Evolutionary conservation across 2,329 filamentous ascomycete species (phyloP), one percentile per base, ranked within the genome.

Genomic region (Apiospora malaysiana): DNA sequence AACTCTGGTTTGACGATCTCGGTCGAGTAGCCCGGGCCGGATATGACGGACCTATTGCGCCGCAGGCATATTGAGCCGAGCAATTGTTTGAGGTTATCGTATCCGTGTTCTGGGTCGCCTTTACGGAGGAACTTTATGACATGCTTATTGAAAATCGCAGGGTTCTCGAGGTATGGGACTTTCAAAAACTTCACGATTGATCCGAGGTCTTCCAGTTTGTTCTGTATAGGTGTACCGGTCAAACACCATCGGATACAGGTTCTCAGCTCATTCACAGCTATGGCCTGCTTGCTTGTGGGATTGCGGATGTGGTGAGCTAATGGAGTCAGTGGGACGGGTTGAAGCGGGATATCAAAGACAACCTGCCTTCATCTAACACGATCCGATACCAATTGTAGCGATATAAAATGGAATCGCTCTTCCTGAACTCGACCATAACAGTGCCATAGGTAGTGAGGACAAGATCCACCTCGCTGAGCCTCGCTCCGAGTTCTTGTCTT

Each of bases 361-460:
- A 63, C 37, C 18, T 66, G 37, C 69, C 69, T 67, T 70, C 69
- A 23, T 70, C 69, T 8, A 70, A 23, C 2, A 70, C 63, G 16
- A 70, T 23, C 5, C 69, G 56, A 49, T 70, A 43, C 69, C 69
- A 70, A 9, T 42, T 32, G 14, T 49, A 37, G 0, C 43, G 23
- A 27, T 67, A 25, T 14, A 70, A 7, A 2, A 51, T 12, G 1
- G 51, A 59, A 8, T 46, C 27, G 12, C 59, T 6, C 51, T 45
- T 32, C 21, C 59, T 12, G 40, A 43, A 51, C 40, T 70, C 69
- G 9, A 32, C 18, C 18, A 63, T 46, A 6, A 70, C 14, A 10
- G 69, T 66, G 2, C 40, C 40, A 46, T 70, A 70, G 18, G 69
- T 70, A 7, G 69, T 66, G 25, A 70, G 42, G 10, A 70, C 69